Evolutionary conservation across 495 filamentous ascomycete genomes (phyloP).

Genomic region (Podospora pseudopauciseta): DNA sequence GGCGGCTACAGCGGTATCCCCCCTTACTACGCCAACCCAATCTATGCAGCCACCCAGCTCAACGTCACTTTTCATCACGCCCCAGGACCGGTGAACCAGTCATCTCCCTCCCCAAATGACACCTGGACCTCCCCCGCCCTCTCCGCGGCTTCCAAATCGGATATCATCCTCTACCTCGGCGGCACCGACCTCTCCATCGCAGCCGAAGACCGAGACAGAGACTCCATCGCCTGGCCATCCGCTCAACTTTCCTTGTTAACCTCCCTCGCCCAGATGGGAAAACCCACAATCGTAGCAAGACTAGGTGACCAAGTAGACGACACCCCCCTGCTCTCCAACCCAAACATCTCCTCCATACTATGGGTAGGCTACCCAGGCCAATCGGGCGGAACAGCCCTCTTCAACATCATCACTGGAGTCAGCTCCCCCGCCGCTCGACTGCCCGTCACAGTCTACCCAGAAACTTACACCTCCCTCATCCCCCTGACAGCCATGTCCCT

Average conservation of each 20-base stretch:
- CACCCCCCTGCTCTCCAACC: conserved; percentile 45
- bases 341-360: conserved; percentile 52
- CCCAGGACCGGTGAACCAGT: conserved; percentile 33
- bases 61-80: conserved; percentile 24
- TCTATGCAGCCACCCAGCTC: conserved; percentile 33
- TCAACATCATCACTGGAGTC: conserved; percentile 50
- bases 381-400: conserved; percentile 50
- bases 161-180: conserved; percentile 42
- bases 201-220: conserved; percentile 39
- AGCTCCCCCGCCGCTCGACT: conserved; percentile 56
- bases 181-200: conserved; percentile 41
- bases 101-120: conserved; percentile 49
- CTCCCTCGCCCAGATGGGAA: conserved; percentile 32
- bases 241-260: conserved; percentile 38
- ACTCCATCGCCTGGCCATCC: conserved; percentile 39
- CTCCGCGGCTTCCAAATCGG: conserved; percentile 33
- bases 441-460: conserved; percentile 54
- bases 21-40: conserved; percentile 30
- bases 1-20: conserved; percentile 40
- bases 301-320: conserved; percentile 56
- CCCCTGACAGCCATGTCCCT: conserved; percentile 44
- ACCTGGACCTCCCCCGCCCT: conserved; percentile 49
- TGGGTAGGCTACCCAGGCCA: conserved; percentile 55
- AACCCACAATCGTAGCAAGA: conserved; percentile 40
- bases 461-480: conserved; percentile 37